Evolutionary conservation across 2,329 filamentous ascomycete genomes (phyloP).

Genomic region (Apiospora malaysiana): DNA sequence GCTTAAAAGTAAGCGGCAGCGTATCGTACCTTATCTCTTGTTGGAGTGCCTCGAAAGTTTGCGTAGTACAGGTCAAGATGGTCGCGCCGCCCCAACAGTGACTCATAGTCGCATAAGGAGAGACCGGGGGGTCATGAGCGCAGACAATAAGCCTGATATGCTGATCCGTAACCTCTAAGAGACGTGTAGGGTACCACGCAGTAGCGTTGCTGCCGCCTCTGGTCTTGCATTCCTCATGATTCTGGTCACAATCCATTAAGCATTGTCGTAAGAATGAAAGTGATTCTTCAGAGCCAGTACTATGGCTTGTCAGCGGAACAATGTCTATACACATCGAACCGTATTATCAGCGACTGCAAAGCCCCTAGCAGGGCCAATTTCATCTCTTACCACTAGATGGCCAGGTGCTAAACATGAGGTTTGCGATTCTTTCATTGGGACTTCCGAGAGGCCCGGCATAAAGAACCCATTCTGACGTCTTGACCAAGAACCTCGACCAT

Average conservation of each 20-base stretch:
- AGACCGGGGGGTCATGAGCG: not conserved
- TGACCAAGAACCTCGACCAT: no score
- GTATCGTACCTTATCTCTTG: not conserved
- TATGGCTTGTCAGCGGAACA: not conserved
- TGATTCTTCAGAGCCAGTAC: not conserved
- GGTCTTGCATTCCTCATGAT: not conserved
- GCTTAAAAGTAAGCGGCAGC: slow-evolving; percentile 20
- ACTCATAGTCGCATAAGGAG: not conserved
- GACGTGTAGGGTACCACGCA: not conserved
- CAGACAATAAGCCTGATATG: not conserved
- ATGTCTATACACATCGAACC: not conserved
- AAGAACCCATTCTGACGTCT: no score
- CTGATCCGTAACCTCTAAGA: not conserved
- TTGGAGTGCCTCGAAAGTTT: not conserved
- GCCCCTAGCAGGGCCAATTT: no score
- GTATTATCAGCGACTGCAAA: no score
- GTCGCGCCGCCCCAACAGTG: not conserved
- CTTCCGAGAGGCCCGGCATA: no score
- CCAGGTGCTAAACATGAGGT: no score
- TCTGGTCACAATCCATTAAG: not conserved
- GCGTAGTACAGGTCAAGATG: not conserved
- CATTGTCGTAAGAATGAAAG: not conserved
- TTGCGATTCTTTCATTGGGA: no score
- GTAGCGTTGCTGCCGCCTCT: not conserved
- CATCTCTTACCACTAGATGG: no score